phyloP scores from a whole-genome alignment of 2,329 filamentous ascomycete genomes.

The Aspergillus texensis region DNA sequence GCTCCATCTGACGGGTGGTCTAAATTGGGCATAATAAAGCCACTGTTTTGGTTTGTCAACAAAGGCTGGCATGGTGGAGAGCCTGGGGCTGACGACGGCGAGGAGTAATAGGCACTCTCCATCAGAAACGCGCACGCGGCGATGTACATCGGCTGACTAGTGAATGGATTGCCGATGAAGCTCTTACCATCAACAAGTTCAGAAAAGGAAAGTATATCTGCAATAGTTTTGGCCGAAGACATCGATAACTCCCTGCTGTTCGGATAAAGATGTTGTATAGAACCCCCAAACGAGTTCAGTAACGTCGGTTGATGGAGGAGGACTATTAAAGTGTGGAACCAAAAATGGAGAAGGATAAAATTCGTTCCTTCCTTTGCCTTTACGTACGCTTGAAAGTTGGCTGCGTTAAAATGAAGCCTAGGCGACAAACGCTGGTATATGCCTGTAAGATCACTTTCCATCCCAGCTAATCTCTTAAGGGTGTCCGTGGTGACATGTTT shows the following conservation, averaged over 20 bases:
- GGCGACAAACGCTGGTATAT: conserved; percentile 75
- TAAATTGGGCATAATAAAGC: conserved; percentile 37
- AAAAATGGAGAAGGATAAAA: conserved; percentile 83
- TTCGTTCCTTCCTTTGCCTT: conserved; percentile 80
- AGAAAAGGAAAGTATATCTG: conserved; percentile 83
- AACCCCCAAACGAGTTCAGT: conserved; percentile 72
- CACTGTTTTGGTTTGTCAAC: conserved; percentile 35
- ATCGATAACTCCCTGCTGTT: conserved; percentile 81
- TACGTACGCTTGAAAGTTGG: conserved; percentile 84
- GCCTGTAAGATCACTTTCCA: conserved; percentile 77
- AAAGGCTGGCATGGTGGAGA: conserved; percentile 50
- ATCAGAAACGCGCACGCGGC: conserved; percentile 86
- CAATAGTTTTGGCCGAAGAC: conserved; percentile 89
- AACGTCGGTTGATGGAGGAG: conserved; percentile 82
- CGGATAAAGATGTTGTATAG: conserved; percentile 71
- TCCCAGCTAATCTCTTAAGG: conserved; percentile 69
- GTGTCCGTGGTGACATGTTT: conserved; percentile 76
- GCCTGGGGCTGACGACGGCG: conserved; percentile 63
- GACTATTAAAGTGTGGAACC: conserved; percentile 86
- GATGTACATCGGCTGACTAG: conserved; percentile 88
- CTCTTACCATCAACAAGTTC: conserved; percentile 84
- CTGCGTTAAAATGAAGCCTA: conserved; percentile 78
- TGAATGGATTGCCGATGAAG: conserved; percentile 85
- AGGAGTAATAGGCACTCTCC: conserved; percentile 73
- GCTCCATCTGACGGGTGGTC: conserved; percentile 31